Base-by-base conservation (phyloP, 169 alveolate species). In the Cryptosporidium sp. region DNA sequence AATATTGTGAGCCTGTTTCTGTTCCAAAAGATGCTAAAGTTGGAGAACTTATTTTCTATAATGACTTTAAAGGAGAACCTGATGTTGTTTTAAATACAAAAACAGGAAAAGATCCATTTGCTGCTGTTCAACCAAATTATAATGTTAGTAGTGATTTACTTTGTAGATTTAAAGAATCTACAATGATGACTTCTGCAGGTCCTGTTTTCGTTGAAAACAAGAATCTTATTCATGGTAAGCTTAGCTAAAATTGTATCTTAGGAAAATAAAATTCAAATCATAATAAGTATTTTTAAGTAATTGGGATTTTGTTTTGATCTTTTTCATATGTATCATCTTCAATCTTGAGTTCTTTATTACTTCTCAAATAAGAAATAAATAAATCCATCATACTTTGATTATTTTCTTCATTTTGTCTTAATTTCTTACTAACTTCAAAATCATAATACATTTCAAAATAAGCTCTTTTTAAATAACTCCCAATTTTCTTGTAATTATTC, bases 21-120 rank as follows among this genome's bases (percentile, higher is more conserved):
- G 85, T 67, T 35, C 87, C 80, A 60, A 86, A 69, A 37, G 70
- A 70, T 21, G 87, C 85, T 39, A 26, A 61, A 93, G 93, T 93
- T 67, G 95, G 95, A 6, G 95, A 93, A 35, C 86, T 92, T 14
- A 80, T 93, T 6, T 31, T 26, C 21, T 85, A 71, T 48, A 92
- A 92, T 52, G 95, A 91, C 21, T 89, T 53, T 42, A 60, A 68
- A 1, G 95, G 95, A 18, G 95, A 92, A 29, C 95, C 95, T 1
- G 95, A 93, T 52, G 85, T 58, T 21, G 95, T 92, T 21, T 93
- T 93, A 58, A 92, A 91, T 67, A 84, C 92, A 23, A 93, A 93
- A 69, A 91, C 94, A 7, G 95, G 95, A 26, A 93, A 93, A 69
- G 95, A 93, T 70, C 93, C 95, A 14, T 93, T 93, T 85, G 86